Conservation (phyloP, 345 rosid species). For the Xanthoceras sorbifolium region DNA sequence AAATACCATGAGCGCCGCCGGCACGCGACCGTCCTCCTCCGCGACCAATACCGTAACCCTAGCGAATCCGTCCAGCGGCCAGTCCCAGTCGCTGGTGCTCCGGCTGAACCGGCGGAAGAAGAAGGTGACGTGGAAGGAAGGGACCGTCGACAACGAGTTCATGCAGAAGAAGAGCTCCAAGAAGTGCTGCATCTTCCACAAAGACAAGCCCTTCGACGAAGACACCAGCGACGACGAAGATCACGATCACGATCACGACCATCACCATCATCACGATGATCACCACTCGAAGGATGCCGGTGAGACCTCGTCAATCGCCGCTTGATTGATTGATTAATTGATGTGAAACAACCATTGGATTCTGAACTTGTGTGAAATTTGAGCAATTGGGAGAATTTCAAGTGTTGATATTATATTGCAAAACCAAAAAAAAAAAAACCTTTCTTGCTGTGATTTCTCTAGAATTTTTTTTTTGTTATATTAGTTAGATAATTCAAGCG, state of each 20-base stretch:
- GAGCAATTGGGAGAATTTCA: neutral
- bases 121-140: conserved; percentile 94
- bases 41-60: conserved; percentile 55
- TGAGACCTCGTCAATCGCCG: conserved; percentile 17
- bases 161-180: conserved; percentile 97
- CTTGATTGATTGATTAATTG: conserved; percentile 5
- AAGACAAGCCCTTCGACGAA: conserved; percentile 86
- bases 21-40: conserved; percentile 35
- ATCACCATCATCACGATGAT: conserved; percentile 23
- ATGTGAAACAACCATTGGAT: neutral
- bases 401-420: neutral
- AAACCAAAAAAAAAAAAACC: neutral
- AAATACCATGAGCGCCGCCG: conserved; percentile 31
- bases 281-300: conserved; percentile 26
- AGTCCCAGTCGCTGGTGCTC: conserved; percentile 57
- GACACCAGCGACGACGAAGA: conserved; percentile 85
- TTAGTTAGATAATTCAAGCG: too few species aligned
- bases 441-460: neutral
- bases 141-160: conserved; percentile 93
- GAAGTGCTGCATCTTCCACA: conserved; percentile 97
- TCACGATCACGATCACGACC: conserved; percentile 30
- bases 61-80: conserved; percentile 32
- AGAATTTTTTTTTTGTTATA: neutral
- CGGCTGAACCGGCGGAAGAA: conserved; percentile 73
- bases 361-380: conserved; percentile 9